These are phyloP conservation scores for Platismatia glauca DNA, from an alignment of 495 filamentous ascomycete species.

Conservation along the genomic window DNA sequence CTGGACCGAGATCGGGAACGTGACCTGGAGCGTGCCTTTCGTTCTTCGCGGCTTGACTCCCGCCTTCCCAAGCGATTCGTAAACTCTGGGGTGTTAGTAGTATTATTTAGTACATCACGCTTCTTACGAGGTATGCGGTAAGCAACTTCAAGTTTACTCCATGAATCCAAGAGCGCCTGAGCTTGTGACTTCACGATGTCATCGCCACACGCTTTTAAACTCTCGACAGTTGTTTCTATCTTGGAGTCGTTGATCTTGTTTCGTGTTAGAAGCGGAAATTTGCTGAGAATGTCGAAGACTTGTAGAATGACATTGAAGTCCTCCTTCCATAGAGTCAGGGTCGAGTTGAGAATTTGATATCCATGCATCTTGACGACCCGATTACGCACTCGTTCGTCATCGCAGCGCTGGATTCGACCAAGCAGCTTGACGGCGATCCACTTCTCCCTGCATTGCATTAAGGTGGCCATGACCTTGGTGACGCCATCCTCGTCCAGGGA, in stretches of 20 bases:
- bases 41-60: slow-evolving; percentile 53
- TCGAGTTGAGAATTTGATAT: slow-evolving; percentile 85
- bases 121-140: slow-evolving; percentile 90
- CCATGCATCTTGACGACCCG: slow-evolving; percentile 93
- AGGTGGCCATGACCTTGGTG: slow-evolving; percentile 95
- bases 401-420: slow-evolving; percentile 75
- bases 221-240: slow-evolving; percentile 76
- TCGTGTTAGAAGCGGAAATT: slow-evolving; percentile 80
- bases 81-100: slow-evolving; percentile 33
- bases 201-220: slow-evolving; percentile 58
- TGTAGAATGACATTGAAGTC: slow-evolving; percentile 84
- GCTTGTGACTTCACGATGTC: slow-evolving; percentile 65
- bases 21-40: slow-evolving; percentile 33
- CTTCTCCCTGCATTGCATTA: slow-evolving; percentile 98
- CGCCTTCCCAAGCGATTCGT: slow-evolving; percentile 61
- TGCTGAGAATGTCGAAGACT: slow-evolving; percentile 80
- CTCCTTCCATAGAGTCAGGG: slow-evolving; percentile 72
- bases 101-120: slow-evolving; percentile 44
- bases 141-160: slow-evolving; percentile 83
- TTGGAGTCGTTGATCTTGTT: slow-evolving; percentile 98
- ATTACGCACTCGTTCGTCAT: slow-evolving; percentile 81
- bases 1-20: slow-evolving; percentile 45
- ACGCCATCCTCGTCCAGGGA: slow-evolving; percentile 80
- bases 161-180: slow-evolving; percentile 65
- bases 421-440: slow-evolving; percentile 98